Evolutionary conservation across 306 rosid species (phyloP), one percentile per base, ranked within the genome.

Genomic region (Rosa rugosa): DNA sequence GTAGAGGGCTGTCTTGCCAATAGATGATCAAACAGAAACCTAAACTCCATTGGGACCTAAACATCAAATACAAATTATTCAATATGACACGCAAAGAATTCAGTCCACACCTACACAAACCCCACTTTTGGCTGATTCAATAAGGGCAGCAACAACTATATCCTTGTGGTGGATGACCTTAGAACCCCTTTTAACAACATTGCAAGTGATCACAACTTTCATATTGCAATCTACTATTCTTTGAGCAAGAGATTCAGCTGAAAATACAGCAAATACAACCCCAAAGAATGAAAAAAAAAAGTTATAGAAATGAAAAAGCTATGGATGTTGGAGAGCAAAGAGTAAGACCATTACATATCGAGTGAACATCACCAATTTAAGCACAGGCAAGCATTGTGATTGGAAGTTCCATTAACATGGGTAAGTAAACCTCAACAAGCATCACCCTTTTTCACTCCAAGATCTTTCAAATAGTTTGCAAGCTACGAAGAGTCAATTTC

Each of bases 211-310:
- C 78, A 95, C 94, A 81, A 84, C 84, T 82, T 90, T 95, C 11
- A 98, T 96, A 62, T 93, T 91, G 91, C 97, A 95, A 79, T 93
- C 99, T 34, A 84, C 77, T 47, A 93, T 93, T 85, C 99, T 93
- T 79, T 93, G 99, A 40, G 97, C 72, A 62, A 95, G 91, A 84
- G 99, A 84, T 70, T 95, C 99, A 18, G 98, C 85, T 77, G 99
- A 95, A 88, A 91, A 93, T 64, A 98, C 99, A 11, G 96, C 99
- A 90, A 95, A 95, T 46, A 95, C 99, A 85, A 95, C 99, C 99
- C 93, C 84, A 77, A 77, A 78, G 77, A 86, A 81, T 79, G 14
- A 72, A 72, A 82, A 82, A 71, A 45, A 82, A 81, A 71, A 49
- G 46, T n/a, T 51, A 42, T 31, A 22, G 6, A 71, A 67, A 25